Conservation (phyloP, 139 green algal species). For the Chlorella sorokiniana region DNA sequence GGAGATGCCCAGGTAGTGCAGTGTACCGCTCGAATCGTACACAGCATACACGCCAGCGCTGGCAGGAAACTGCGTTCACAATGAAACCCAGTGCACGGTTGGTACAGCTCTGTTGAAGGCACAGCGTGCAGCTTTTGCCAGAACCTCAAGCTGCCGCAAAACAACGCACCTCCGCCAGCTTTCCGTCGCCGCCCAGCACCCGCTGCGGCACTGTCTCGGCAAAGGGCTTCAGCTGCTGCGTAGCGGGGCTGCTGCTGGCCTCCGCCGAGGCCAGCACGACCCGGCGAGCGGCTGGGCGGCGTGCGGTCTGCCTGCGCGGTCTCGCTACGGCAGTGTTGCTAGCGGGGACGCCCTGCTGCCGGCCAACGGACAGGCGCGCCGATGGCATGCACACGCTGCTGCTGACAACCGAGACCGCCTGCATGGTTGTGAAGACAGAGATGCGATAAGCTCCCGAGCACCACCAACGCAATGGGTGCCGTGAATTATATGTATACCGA, state of each 20-base stretch:
- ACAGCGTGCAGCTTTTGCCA: not conserved
- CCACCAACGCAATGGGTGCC: too few relatives aligned
- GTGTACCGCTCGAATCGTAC: constrained; percentile 50
- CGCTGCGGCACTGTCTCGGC: constrained; percentile 6
- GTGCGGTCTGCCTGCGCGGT: not conserved
- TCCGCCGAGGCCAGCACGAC: not conserved
- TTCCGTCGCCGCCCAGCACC: not conserved
- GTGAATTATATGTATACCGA: too few relatives aligned
- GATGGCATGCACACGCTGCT: too few relatives aligned
- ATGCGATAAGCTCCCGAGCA: too few relatives aligned
- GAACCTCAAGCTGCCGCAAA: not conserved
- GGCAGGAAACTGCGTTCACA: constrained; percentile 20
- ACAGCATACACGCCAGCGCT: constrained; percentile 77
- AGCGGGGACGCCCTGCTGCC: too few relatives aligned
- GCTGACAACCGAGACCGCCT: too few relatives aligned
- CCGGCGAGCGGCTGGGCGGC: not conserved
- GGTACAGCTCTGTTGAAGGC: not conserved
- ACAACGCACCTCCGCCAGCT: constrained; percentile 4
- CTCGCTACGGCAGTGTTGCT: too few relatives aligned
- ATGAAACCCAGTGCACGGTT: not conserved
- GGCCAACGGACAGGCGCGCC: too few relatives aligned
- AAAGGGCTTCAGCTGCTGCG: constrained; percentile 6
- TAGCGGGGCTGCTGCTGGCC: not conserved
- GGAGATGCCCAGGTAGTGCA: constrained; percentile 79
- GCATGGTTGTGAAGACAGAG: too few relatives aligned